phyloP scores from a whole-genome alignment of 208 protist genomes.

The Blechomonas ayalai region DNA sequence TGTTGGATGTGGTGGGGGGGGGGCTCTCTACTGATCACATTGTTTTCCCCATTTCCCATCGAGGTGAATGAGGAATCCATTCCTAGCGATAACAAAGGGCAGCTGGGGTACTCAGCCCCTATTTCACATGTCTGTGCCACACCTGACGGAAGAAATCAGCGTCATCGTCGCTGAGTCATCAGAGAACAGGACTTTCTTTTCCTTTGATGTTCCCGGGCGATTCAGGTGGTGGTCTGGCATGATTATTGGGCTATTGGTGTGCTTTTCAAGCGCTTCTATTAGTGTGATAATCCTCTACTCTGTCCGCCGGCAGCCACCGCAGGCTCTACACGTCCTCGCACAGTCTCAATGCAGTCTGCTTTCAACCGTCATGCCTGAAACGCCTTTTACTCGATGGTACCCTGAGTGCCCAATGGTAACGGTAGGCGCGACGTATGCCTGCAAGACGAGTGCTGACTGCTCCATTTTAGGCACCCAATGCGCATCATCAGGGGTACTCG shows the following conservation, averaged over 20 bases:
- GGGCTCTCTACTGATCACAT: too few species aligned
- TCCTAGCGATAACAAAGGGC: too few species aligned
- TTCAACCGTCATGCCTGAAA: slow-evolving; percentile 11
- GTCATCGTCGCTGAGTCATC: too few species aligned
- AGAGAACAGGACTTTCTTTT: slow-evolving; percentile 30
- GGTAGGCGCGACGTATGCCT: slow-evolving; percentile 12
- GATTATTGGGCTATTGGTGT: slow-evolving; percentile 18
- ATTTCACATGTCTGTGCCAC: too few species aligned
- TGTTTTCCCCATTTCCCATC: too few species aligned
- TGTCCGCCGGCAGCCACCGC: slow-evolving; percentile 7
- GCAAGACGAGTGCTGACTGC: slow-evolving; percentile 30
- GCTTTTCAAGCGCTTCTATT: slow-evolving; percentile 16
- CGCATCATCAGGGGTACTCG: slow-evolving; percentile 11
- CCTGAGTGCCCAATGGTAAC: slow-evolving; percentile 4
- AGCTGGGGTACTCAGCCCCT: too few species aligned
- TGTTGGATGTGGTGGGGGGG: too few species aligned
- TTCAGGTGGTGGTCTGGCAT: slow-evolving; percentile 34
- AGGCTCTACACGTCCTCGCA: slow-evolving; percentile 2
- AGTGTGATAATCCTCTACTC: slow-evolving; percentile 22
- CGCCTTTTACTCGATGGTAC: slow-evolving; percentile 25
- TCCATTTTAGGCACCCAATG: slow-evolving; percentile 13
- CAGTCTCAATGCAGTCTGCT: slow-evolving; percentile 17
- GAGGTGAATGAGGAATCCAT: too few species aligned
- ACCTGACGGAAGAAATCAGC: too few species aligned
- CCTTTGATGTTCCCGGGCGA: slow-evolving; percentile 18